These are phyloP conservation scores for Colletotrichum simmondsii DNA, from an alignment of 2,329 filamentous ascomycete species.

Conservation along the genomic window DNA sequence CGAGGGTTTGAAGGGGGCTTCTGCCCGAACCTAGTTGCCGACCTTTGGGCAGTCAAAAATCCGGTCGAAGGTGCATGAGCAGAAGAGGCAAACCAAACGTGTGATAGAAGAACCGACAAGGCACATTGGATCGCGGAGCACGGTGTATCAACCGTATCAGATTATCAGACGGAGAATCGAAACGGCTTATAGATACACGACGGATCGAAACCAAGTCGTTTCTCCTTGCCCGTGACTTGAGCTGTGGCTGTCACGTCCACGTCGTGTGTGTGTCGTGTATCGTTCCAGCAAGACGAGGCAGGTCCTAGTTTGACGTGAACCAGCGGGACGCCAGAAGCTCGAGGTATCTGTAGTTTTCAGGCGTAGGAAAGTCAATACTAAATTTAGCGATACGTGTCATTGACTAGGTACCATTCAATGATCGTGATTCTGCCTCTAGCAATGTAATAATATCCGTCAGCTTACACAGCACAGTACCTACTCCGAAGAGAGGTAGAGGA, in stretches of 20 bases:
- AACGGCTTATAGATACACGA: conserved; percentile 12
- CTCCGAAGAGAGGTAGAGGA: background rate
- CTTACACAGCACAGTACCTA: no score
- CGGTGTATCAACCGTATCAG: background rate
- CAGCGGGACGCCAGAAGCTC: background rate
- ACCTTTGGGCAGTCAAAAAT: background rate
- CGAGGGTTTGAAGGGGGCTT: background rate
- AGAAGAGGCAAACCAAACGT: background rate
- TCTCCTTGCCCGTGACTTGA: conserved; percentile 5
- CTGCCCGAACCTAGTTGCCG: background rate
- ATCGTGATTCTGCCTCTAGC: background rate
- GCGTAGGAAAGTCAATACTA: background rate
- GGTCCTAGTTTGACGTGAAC: conserved; percentile 1
- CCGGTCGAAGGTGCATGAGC: background rate
- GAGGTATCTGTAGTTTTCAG: background rate
- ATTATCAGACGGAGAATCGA: conserved; percentile 10
- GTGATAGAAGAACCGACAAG: background rate
- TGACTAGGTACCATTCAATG: background rate
- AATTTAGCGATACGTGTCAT: background rate
- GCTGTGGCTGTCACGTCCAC: conserved; percentile 19
- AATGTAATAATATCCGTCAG: background rate
- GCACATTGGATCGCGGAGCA: background rate
- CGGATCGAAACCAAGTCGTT: conserved; percentile 9
- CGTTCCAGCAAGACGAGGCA: background rate
- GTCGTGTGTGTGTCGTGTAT: background rate